A percentile compares a stretch with the other conserved stretches of the same genome.
These are phyloP conservation scores for Starmerella gropengiesseri DNA, from an alignment of 805 yeast genomes.

Conservation along the genomic window DNA sequence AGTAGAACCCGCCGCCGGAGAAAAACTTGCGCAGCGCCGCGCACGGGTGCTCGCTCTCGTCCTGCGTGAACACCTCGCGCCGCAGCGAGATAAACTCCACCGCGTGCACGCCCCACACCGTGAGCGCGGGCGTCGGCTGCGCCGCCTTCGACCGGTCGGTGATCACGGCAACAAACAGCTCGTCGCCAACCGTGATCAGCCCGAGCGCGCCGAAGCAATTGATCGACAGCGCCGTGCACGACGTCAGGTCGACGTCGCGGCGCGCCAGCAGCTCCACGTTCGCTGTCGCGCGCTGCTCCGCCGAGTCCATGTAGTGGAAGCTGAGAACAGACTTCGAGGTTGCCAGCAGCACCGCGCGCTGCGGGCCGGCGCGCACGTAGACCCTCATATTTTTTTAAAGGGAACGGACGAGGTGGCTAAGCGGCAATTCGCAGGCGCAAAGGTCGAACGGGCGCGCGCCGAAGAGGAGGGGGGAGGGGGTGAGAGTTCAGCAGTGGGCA, in stretches of 20 bases:
- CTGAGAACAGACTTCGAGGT: constrained; percentile 50
- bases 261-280: constrained; percentile 39
- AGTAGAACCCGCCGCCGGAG: constrained; percentile 82
- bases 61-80: constrained; percentile 44
- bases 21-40: constrained; percentile 64
- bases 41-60: constrained; percentile 61
- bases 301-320: constrained; percentile 30
- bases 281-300: constrained; percentile 21
- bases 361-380: constrained; percentile 44
- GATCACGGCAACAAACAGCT: constrained; percentile 66
- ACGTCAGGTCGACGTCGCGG: constrained; percentile 31
- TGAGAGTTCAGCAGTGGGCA: too few relatives aligned
- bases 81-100: constrained; percentile 80
- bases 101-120: constrained; percentile 66
- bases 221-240: constrained; percentile 29
- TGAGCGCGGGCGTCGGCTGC: constrained; percentile 64
- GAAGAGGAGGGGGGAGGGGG: too few relatives aligned
- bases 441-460: too few relatives aligned
- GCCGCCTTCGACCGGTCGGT: constrained; percentile 73
- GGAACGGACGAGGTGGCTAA: neutral
- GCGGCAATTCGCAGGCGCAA: neutral
- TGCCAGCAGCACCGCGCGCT: constrained; percentile 59
- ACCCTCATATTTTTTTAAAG: constrained; percentile 42
- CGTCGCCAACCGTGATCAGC: constrained; percentile 54
- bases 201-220: constrained; percentile 58